Conservation (phyloP, 176 grass and related monocot genomes). For the Microstegium vimineum region DNA sequence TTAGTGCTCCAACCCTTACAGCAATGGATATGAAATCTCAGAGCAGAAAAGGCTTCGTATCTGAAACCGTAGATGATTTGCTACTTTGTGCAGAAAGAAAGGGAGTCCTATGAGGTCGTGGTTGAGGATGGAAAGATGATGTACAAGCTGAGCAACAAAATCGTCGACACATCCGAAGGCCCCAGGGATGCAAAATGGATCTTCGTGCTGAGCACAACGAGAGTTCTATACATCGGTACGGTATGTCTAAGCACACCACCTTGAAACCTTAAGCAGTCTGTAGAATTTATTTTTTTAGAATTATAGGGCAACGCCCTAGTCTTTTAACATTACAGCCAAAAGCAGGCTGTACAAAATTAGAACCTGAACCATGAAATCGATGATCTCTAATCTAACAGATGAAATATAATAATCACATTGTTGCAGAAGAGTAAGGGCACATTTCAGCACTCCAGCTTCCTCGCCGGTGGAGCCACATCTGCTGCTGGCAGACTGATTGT, state of each 20-base stretch:
- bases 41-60: not conserved
- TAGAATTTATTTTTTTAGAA: too few relatives aligned
- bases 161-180: slow-evolving; percentile 58
- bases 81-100: slow-evolving; percentile 77
- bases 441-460: slow-evolving; percentile 99
- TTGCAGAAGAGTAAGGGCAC: slow-evolving; percentile 89
- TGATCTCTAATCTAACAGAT: not conserved
- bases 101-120: slow-evolving; percentile 69
- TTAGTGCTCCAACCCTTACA: slow-evolving; percentile 37
- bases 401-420: not conserved
- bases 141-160: slow-evolving; percentile 65
- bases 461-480: slow-evolving; percentile 94
- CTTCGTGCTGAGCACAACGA: slow-evolving; percentile 90
- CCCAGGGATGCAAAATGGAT: slow-evolving; percentile 79
- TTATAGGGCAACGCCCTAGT: too few relatives aligned
- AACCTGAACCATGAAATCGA: not conserved
- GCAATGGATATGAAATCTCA: not conserved
- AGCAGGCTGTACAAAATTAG: not conserved
- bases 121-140: slow-evolving; percentile 63
- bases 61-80: not conserved
- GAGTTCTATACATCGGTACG: slow-evolving; percentile 65
- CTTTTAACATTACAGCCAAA: too few relatives aligned
- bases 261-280: not conserved
- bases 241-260: slow-evolving; percentile 6
- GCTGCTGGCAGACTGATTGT: slow-evolving; percentile 78